phyloP scores from a whole-genome alignment of 768 basidiomycete genomes.

The Pisolithus albus region DNA sequence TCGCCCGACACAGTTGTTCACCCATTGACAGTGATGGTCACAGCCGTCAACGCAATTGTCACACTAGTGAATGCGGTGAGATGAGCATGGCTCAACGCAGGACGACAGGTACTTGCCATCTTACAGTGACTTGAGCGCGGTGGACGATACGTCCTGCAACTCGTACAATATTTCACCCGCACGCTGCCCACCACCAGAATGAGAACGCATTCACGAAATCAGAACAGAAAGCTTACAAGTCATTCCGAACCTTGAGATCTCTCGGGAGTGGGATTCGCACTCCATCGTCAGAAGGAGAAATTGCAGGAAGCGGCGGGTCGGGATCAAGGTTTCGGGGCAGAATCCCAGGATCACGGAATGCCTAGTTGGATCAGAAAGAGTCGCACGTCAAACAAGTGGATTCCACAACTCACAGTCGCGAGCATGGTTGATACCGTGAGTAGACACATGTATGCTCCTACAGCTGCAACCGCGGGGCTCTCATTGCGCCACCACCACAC shows the following conservation, averaged over 20 bases:
- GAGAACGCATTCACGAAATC: too few species aligned
- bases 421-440: conserved; percentile 72
- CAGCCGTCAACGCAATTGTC: conserved; percentile 97
- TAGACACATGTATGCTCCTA: conserved; percentile 58
- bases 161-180: conserved; percentile 88
- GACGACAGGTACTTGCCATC: conserved; percentile 49
- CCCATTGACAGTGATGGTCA: conserved; percentile 87
- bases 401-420: conserved; percentile 49
- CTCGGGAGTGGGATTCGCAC: conserved; percentile 64
- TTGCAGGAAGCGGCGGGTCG: conserved; percentile 69
- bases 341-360: conserved; percentile 81
- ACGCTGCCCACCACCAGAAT: conserved; percentile 43
- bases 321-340: conserved; percentile 83
- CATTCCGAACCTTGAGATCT: conserved; percentile 71
- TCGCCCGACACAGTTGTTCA: conserved; percentile 93
- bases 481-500: conserved; percentile 84
- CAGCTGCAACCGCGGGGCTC: conserved; percentile 60
- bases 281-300: conserved; percentile 56
- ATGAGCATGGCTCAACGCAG: not conserved
- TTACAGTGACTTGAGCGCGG: conserved; percentile 95
- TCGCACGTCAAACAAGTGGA: conserved; percentile 3
- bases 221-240: conserved; percentile 48
- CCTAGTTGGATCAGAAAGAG: conserved; percentile 33
- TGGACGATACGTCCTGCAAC: conserved; percentile 88
- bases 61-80: conserved; percentile 46